Evolutionary conservation across 768 basidiomycete genomes (phyloP), one percentile per base, ranked within the genome.

Genomic region (Tylopilus rubrobrunneus): DNA sequence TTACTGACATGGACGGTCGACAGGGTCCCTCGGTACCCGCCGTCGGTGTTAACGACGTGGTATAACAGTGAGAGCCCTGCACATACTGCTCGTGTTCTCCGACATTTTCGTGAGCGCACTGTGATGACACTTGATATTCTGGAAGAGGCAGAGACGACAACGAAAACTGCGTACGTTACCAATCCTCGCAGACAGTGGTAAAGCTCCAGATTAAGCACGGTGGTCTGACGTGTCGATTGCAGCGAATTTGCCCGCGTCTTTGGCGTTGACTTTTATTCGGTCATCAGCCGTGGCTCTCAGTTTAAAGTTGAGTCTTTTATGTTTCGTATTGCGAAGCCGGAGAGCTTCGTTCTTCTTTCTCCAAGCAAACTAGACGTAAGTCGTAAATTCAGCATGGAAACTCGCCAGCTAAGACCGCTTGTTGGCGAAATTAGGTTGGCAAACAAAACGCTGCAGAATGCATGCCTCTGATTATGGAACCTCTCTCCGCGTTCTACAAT

Each of bases 301-400:
- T 98, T 93, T 77, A 99, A 98, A 72, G 97, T 98, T 27, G 97
- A 99, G 73, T 94, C 94, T 0, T 96, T 99, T 74, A 87, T 99
- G 87, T 95, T 97, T 69, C 85, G 95, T 19, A 93, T 98, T 45
- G 90, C 91, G 17, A 98, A 98, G 69, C 94, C 97, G 0, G 97
- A 98, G 67, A 89, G 80, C 59, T 94, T 94, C 59, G 81, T 98
- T 21, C 74, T 99, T 5, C 73, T 96, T 12, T 98, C 96, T 0
- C 97, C 97, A 0, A 95, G 86, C 57, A 88, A 84, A 68, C 75
- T 79, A 51, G 89, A 97, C 68, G 95, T 94, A 81, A 68, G 36
- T 29, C 43, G n/a, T 14, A 21, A 5, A 46, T 40, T 33, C 44
- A 12, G 12, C 25, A 19, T 17, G 39, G 7, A 23, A 19, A 28